Percentiles rank a stretch among this genome's conserved stretches.
phyloP scores from a whole-genome alignment of 495 filamentous ascomycete species.

The Cercophora newfieldiana region DNA sequence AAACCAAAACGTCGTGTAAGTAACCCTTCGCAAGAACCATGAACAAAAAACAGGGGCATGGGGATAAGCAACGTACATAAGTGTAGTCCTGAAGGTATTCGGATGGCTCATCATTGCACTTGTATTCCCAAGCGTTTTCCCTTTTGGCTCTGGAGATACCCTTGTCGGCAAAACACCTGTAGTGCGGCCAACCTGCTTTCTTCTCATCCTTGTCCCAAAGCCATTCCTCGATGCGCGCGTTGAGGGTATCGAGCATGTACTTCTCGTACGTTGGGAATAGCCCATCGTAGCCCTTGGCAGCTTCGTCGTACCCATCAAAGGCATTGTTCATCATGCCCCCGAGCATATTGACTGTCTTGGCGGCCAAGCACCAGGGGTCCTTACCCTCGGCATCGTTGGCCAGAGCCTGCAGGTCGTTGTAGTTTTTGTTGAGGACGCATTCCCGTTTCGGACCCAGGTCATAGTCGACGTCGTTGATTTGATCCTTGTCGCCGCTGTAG shows the following conservation, averaged over 20 bases:
- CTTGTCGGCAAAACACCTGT: conserved; percentile 7
- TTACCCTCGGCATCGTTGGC: not conserved
- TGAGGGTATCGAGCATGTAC: conserved; percentile 14
- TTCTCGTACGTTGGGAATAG: conserved; percentile 14
- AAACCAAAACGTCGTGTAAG: too few relatives aligned
- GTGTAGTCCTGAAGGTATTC: conserved; percentile 1
- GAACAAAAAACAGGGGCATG: too few relatives aligned
- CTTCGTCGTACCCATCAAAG: conserved; percentile 17
- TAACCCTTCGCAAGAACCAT: too few relatives aligned
- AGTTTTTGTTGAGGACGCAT: conserved; percentile 9
- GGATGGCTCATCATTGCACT: conserved; percentile 1
- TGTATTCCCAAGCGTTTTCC: not conserved
- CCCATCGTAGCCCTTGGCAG: conserved; percentile 5
- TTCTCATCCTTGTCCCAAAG: conserved; percentile 2
- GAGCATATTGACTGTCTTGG: conserved; percentile 5
- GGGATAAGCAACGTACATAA: not conserved
- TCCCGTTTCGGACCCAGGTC: not conserved
- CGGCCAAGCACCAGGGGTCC: conserved; percentile 6
- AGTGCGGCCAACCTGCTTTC: conserved; percentile 10
- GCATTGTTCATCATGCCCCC: conserved; percentile 3
- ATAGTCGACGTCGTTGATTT: not conserved
- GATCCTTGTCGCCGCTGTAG: not conserved
- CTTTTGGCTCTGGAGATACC: not conserved
- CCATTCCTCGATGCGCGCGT: not conserved
- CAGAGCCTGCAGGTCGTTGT: conserved; percentile 5